These are phyloP conservation scores for Podospora pseudopauciseta DNA, from an alignment of 495 filamentous ascomycete species.

Conservation along the genomic window DNA sequence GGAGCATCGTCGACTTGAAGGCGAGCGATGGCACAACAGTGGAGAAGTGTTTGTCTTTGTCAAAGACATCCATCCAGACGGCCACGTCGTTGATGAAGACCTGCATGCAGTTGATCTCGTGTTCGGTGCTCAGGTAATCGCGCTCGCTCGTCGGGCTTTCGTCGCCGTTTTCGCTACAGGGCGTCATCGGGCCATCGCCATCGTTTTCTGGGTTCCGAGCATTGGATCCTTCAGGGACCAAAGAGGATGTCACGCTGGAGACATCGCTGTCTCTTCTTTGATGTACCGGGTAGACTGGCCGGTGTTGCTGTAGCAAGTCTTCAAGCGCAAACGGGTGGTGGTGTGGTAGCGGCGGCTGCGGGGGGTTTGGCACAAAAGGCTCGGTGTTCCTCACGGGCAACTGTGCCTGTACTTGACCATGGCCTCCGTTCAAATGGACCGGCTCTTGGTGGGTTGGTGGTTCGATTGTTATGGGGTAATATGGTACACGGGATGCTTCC, in stretches of 20 bases:
- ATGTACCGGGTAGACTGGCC: not conserved
- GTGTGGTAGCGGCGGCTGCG: not conserved
- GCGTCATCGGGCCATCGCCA: constrained; percentile 45
- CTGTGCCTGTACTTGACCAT: not conserved
- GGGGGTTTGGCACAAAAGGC: not conserved
- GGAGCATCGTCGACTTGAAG: constrained; percentile 80
- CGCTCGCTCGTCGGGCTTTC: constrained; percentile 30
- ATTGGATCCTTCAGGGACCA: constrained; percentile 2
- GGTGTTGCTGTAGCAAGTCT: not conserved
- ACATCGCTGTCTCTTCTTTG: not conserved
- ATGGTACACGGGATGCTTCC: not conserved
- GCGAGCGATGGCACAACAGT: constrained; percentile 76
- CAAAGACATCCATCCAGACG: constrained; percentile 90
- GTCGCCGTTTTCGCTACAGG: constrained; percentile 43
- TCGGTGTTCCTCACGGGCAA: not conserved
- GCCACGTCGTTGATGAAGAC: constrained; percentile 89
- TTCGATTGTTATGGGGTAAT: not conserved
- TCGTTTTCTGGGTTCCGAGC: constrained; percentile 19
- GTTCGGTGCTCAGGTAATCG: constrained; percentile 61
- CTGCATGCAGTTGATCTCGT: constrained; percentile 83
- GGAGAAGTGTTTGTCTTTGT: constrained; percentile 85
- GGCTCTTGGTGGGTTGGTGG: not conserved
- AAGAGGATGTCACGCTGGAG: constrained; percentile 1
- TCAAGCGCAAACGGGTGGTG: not conserved
- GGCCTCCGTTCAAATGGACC: not conserved